A percentile compares a stretch with the other conserved stretches of the same genome.
phyloP scores from a whole-genome alignment of 2,329 filamentous ascomycete genomes.

The Didymella sp. region DNA sequence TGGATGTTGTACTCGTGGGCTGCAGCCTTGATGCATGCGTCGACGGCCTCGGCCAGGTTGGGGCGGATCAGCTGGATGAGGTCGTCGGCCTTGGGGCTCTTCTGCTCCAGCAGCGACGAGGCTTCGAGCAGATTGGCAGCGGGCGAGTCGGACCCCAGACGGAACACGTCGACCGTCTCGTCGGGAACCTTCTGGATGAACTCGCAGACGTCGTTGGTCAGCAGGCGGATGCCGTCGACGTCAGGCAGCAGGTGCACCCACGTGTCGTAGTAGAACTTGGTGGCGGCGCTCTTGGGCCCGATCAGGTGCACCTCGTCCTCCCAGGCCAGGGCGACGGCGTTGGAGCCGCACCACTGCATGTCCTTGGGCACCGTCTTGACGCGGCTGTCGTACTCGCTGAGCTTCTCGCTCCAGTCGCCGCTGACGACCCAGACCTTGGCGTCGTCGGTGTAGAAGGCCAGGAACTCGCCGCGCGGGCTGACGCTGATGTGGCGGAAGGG shows the following conservation, averaged over 20 bases:
- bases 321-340: conserved; percentile 93
- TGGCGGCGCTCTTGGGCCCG: conserved; percentile 79
- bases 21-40: conserved; percentile 90
- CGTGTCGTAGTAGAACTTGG: conserved; percentile 86
- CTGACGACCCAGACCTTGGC: conserved; percentile 90
- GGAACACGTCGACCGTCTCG: conserved; percentile 87
- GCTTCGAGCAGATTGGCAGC: conserved; percentile 94
- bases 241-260: conserved; percentile 89
- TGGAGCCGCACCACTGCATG: conserved; percentile 95
- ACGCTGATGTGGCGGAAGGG: conserved; percentile 91
- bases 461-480: conserved; percentile 87
- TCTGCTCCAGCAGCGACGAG: conserved; percentile 85
- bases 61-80: conserved; percentile 93
- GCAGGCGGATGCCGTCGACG: conserved; percentile 84
- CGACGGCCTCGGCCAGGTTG: conserved; percentile 89
- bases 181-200: conserved; percentile 94
- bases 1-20: conserved; percentile 88
- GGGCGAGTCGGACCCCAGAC: conserved; percentile 83
- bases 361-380: conserved; percentile 85
- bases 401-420: conserved; percentile 89
- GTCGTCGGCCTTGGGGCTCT: conserved; percentile 96
- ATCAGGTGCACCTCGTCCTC: conserved; percentile 97
- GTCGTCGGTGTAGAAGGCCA: conserved; percentile 84
- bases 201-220: conserved; percentile 95
- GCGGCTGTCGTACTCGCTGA: conserved; percentile 90